These are phyloP conservation scores for Porcisia hertigi DNA, from an alignment of 208 protist species.

Conservation along the genomic window DNA sequence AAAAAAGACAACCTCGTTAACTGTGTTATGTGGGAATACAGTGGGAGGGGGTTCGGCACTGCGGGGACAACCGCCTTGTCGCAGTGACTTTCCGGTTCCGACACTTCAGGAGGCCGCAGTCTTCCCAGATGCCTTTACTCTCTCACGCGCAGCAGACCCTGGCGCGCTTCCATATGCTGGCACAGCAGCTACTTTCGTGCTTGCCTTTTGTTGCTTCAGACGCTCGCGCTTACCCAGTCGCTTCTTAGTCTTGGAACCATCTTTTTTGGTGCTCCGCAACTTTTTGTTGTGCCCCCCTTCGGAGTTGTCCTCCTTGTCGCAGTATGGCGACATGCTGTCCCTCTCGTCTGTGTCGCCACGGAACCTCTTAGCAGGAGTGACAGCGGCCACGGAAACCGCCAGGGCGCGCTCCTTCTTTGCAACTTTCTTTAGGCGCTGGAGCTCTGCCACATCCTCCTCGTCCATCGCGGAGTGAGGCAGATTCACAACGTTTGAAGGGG, in stretches of 20 bases:
- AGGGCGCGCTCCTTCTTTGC: constrained; percentile 52
- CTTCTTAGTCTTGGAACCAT: constrained; percentile 19
- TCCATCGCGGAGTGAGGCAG: constrained; percentile 33
- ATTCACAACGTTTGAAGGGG: constrained; percentile 22
- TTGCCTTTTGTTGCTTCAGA: constrained; percentile 18
- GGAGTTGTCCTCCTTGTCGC: background rate
- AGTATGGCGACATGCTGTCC: background rate
- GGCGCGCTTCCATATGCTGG: background rate
- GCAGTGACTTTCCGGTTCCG: background rate
- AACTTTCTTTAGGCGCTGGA: constrained; percentile 36
- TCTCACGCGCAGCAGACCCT: background rate
- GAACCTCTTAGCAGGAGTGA: background rate
- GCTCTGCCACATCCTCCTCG: constrained; percentile 41
- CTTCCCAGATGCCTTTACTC: background rate
- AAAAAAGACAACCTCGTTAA: background rate
- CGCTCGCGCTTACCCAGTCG: constrained; percentile 32
- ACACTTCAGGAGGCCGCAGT: background rate
- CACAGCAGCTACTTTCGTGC: background rate
- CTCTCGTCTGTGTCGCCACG: background rate
- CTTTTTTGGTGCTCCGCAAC: constrained; percentile 4
- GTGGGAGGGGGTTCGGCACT: background rate
- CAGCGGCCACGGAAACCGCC: background rate
- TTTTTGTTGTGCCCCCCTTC: background rate
- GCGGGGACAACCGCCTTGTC: background rate
- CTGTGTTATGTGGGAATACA: background rate